These are phyloP conservation scores for Piloderma croceum DNA, from an alignment of 768 basidiomycete species.

Conservation along the genomic window DNA sequence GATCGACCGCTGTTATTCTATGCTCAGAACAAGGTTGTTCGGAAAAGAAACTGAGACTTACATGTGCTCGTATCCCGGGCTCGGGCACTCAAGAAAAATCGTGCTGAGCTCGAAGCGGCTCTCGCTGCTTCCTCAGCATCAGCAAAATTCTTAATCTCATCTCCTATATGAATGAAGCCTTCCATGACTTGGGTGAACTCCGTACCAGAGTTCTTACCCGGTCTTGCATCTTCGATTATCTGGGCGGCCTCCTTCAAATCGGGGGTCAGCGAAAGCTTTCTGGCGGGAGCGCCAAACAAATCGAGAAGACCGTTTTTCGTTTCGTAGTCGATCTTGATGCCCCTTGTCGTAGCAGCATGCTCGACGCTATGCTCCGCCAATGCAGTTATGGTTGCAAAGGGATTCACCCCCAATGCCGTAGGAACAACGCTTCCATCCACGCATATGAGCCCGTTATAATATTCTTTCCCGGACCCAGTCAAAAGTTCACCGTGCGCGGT, in stretches of 20 bases:
- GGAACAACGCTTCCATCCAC: slow-evolving; percentile 16
- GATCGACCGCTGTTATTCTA: slow-evolving; percentile 4
- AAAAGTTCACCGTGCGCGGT: slow-evolving; percentile 14
- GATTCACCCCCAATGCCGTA: slow-evolving; percentile 15
- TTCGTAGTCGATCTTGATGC: slow-evolving; percentile 1
- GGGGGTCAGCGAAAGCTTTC: slow-evolving; percentile 4
- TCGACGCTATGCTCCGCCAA: slow-evolving; percentile 15
- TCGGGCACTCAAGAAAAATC: slow-evolving; percentile 10
- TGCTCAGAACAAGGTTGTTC: neutral
- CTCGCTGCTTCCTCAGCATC: slow-evolving; percentile 11
- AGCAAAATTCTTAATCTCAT: slow-evolving; percentile 11
- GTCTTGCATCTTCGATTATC: slow-evolving; percentile 5
- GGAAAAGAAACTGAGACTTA: neutral
- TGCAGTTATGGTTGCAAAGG: slow-evolving; percentile 16
- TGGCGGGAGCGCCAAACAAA: slow-evolving; percentile 12
- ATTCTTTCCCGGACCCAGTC: slow-evolving; percentile 7
- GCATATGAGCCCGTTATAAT: slow-evolving; percentile 12
- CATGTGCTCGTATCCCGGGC: slow-evolving; percentile 5
- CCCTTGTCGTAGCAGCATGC: slow-evolving; percentile 1
- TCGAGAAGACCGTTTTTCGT: slow-evolving; percentile 9
- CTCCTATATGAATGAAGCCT: slow-evolving; percentile 12
- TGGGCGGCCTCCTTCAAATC: slow-evolving; percentile 7
- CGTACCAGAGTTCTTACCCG: slow-evolving; percentile 2
- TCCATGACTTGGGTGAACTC: slow-evolving; percentile 16
- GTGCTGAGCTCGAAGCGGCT: slow-evolving; percentile 8